A percentile compares a stretch with the other conserved stretches of the same genome.
These are phyloP conservation scores for Phialemonium atrogriseum DNA, from an alignment of 2,329 filamentous ascomycete species.

Conservation along the genomic window DNA sequence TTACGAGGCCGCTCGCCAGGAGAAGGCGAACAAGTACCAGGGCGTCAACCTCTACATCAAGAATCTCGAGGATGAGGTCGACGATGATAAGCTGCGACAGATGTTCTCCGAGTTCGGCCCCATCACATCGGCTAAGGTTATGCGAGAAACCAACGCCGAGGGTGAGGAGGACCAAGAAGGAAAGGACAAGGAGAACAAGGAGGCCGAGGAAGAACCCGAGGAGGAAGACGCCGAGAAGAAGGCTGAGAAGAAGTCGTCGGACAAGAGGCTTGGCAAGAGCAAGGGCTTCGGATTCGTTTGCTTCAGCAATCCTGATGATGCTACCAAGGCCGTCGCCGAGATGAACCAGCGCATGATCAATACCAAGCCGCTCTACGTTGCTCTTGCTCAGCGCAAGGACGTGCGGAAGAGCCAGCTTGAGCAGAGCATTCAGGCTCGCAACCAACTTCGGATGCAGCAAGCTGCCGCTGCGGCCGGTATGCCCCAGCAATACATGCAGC, in stretches of 20 bases:
- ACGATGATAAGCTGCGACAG: slow-evolving; percentile 94
- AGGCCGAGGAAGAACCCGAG: slow-evolving; percentile 30
- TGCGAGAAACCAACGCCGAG: slow-evolving; percentile 70
- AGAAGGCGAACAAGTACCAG: slow-evolving; percentile 99
- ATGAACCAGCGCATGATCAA: slow-evolving; percentile 99
- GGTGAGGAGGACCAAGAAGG: slow-evolving; percentile 44
- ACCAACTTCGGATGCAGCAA: slow-evolving; percentile 97
- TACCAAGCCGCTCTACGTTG: slow-evolving; percentile 94
- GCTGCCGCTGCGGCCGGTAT: slow-evolving; percentile 84
- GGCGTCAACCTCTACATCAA: slow-evolving; percentile 99
- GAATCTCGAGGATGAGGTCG: slow-evolving; percentile 94
- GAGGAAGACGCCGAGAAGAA: slow-evolving; percentile 51
- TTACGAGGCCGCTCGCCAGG: slow-evolving; percentile 92
- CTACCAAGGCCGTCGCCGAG: slow-evolving; percentile 96
- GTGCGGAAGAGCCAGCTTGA: slow-evolving; percentile 99
- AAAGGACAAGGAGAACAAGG: slow-evolving; percentile 33
- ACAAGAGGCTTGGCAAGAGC: slow-evolving; percentile 84
- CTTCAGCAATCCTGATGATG: slow-evolving; percentile 99
- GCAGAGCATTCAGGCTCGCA: slow-evolving; percentile 97
- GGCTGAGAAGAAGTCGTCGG: slow-evolving; percentile 47
- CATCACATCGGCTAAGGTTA: slow-evolving; percentile 98
- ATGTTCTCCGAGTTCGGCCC: slow-evolving; percentile 87
- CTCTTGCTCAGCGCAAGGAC: slow-evolving; percentile 97
- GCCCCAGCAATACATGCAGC: slow-evolving; percentile 80
- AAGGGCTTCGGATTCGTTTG: slow-evolving; percentile 99